Evolutionary conservation across 2,329 filamentous ascomycete genomes (phyloP).

Genomic region (Phyllosticta ampelicida): DNA sequence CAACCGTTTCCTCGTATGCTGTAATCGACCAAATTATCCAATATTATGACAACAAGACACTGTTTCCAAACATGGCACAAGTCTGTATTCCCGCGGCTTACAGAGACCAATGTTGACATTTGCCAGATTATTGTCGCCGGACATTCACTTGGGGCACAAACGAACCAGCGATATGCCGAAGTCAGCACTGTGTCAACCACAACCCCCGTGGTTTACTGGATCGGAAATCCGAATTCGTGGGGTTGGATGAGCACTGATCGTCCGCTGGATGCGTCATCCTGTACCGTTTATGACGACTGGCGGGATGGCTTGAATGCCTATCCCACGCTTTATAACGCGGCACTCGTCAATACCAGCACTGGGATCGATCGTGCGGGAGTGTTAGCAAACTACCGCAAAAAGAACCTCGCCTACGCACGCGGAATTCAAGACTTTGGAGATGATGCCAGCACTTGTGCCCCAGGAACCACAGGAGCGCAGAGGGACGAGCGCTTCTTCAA

Average conservation of each 20-base stretch:
- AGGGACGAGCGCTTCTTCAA: conserved; percentile 31
- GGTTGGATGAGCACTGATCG: conserved; percentile 23
- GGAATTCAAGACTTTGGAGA: conserved; percentile 26
- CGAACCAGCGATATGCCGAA: conserved; percentile 8
- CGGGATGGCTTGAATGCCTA: conserved; percentile 26
- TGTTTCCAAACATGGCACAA: conserved; percentile 9
- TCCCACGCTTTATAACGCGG: conserved; percentile 14
- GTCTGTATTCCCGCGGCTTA: neutral
- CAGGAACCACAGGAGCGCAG: conserved; percentile 22
- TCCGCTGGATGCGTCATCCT: conserved; percentile 20
- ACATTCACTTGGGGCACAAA: conserved; percentile 10
- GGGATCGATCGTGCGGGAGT: conserved; percentile 16
- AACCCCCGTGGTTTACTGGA: conserved; percentile 8
- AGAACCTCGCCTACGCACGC: conserved; percentile 24
- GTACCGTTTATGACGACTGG: conserved; percentile 25
- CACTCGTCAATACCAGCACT: conserved; percentile 18
- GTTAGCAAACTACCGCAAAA: conserved; percentile 23
- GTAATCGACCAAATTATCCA: conserved; percentile 10
- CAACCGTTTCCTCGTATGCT: conserved; percentile 5
- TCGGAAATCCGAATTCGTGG: conserved; percentile 18
- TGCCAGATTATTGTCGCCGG: conserved; percentile 8
- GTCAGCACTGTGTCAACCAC: conserved; percentile 2
- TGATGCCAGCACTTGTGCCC: conserved; percentile 23
- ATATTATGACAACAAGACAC: conserved; percentile 8
- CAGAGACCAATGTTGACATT: neutral